These are phyloP conservation scores for Xylaria arbuscula DNA, from an alignment of 2,329 filamentous ascomycete species.

Conservation along the genomic window DNA sequence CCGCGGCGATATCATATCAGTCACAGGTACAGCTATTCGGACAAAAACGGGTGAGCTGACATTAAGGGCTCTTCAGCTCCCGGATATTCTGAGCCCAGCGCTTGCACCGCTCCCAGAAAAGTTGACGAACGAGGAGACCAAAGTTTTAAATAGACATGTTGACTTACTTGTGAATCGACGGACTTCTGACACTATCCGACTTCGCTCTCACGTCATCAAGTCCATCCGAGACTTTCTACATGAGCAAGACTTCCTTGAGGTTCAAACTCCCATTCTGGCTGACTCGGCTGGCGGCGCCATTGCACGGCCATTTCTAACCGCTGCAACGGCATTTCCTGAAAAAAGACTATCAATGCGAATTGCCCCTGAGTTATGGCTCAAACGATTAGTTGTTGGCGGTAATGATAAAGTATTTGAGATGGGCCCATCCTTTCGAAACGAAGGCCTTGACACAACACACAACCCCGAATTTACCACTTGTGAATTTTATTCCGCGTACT, in stretches of 20 bases:
- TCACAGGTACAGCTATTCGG: slow-evolving; percentile 75
- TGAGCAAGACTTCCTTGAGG: slow-evolving; percentile 80
- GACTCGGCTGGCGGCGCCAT: slow-evolving; percentile 86
- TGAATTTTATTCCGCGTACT: slow-evolving; percentile 93
- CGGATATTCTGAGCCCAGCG: slow-evolving; percentile 78
- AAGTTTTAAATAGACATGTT: slow-evolving; percentile 82
- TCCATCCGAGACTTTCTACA: slow-evolving; percentile 80
- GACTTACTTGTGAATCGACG: slow-evolving; percentile 83
- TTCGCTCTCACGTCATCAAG: slow-evolving; percentile 79
- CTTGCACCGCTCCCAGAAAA: slow-evolving; percentile 81
- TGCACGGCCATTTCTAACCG: slow-evolving; percentile 86
- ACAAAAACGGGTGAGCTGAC: slow-evolving; percentile 82
- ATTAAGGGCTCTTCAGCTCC: slow-evolving; percentile 74
- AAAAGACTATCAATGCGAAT: slow-evolving; percentile 82
- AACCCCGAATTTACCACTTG: slow-evolving; percentile 98
- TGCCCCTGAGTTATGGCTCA: slow-evolving; percentile 94
- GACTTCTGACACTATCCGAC: slow-evolving; percentile 74
- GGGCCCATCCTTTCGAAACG: slow-evolving; percentile 91
- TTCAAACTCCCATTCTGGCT: slow-evolving; percentile 89
- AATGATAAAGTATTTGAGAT: slow-evolving; percentile 93
- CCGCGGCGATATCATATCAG: slow-evolving; percentile 77
- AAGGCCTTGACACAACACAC: slow-evolving; percentile 89
- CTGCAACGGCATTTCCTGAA: slow-evolving; percentile 78
- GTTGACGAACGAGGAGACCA: slow-evolving; percentile 76
- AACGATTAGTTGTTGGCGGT: slow-evolving; percentile 88